A percentile compares a stretch with the other conserved stretches of the same genome.
These are phyloP conservation scores for Filobasidium wieringae DNA, from an alignment of 768 basidiomycete genomes.

Conservation along the genomic window DNA sequence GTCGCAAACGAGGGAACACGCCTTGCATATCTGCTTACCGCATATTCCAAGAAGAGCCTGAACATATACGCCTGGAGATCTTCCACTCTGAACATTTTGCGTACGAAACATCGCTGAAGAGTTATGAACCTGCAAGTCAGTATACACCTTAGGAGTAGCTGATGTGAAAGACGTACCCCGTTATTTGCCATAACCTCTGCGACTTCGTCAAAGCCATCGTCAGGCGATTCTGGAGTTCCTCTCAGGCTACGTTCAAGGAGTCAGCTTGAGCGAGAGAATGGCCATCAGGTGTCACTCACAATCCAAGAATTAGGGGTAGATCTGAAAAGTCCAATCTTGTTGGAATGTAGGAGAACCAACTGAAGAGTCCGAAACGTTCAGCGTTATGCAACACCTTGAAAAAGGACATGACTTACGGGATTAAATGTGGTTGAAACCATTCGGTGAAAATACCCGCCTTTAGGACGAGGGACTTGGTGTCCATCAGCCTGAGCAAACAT, in stretches of 20 bases:
- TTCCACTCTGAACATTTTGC: constrained; percentile 36
- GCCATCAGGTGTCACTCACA: constrained; percentile 27
- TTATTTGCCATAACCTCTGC: constrained; percentile 38
- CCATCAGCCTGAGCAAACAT: constrained; percentile 31
- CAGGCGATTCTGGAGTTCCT: constrained; percentile 35
- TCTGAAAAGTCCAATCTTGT: constrained; percentile 38
- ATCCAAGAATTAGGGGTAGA: constrained; percentile 37
- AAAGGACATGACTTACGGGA: constrained; percentile 22
- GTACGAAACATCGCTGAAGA: constrained; percentile 30
- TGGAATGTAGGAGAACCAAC: constrained; percentile 39
- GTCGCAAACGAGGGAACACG: not conserved
- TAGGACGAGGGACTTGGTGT: constrained; percentile 40
- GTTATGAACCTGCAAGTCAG: not conserved
- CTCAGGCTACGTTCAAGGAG: constrained; percentile 23
- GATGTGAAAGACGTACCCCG: constrained; percentile 27
- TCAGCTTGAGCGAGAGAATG: not conserved
- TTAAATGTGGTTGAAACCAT: constrained; percentile 39
- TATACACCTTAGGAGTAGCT: not conserved
- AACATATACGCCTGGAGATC: constrained; percentile 40
- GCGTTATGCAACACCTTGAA: not conserved
- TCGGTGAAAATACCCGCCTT: constrained; percentile 41
- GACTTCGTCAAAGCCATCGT: constrained; percentile 39
- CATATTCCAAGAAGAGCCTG: constrained; percentile 39
- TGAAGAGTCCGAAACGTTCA: constrained; percentile 5
- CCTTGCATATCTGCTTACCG: constrained; percentile 12